Evolutionary conservation across 2,329 filamentous ascomycete species (phyloP).

Genomic region (Fusarium sp.): DNA sequence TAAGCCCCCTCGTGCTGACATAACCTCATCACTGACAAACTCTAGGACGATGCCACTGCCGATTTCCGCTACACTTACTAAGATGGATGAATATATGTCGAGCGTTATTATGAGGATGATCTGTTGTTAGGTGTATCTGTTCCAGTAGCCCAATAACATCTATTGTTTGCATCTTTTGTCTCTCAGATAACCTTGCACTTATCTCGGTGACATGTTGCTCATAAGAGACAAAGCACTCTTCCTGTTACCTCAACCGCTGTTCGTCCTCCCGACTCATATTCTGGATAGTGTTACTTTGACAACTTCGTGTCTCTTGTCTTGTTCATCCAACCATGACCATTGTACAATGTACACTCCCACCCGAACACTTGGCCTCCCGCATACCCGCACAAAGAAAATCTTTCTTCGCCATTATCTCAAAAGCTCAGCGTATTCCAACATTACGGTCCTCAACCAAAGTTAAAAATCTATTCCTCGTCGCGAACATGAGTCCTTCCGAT

Average conservation of each 20-base stretch:
- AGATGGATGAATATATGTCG: slow-evolving; percentile 1
- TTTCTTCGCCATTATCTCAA: slow-evolving; percentile 10
- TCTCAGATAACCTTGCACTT: slow-evolving; percentile 5
- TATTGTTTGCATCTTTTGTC: slow-evolving; percentile 11
- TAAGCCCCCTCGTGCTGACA: slow-evolving; percentile 19
- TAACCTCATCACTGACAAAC: slow-evolving; percentile 22
- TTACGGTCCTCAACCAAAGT: background rate
- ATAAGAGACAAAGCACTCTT: slow-evolving; percentile 3
- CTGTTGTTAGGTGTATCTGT: slow-evolving; percentile 18
- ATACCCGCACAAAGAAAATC: slow-evolving; percentile 6
- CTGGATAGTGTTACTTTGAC: slow-evolving; percentile 31
- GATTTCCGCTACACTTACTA: slow-evolving; percentile 53
- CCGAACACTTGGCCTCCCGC: slow-evolving; percentile 18
- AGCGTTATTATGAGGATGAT: background rate
- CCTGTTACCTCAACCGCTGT: slow-evolving; percentile 19
- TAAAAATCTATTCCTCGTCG: background rate
- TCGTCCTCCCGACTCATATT: slow-evolving; percentile 21
- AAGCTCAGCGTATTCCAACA: background rate
- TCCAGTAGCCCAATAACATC: slow-evolving; percentile 13
- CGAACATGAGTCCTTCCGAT: slow-evolving; percentile 34
- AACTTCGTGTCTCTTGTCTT: slow-evolving; percentile 36
- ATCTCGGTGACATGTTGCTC: slow-evolving; percentile 28
- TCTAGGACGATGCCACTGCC: slow-evolving; percentile 43
- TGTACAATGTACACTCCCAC: slow-evolving; percentile 33
- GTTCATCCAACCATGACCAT: slow-evolving; percentile 31